phyloP scores from a whole-genome alignment of 805 yeast genomes.

The Hanseniaspora valbyensis region DNA sequence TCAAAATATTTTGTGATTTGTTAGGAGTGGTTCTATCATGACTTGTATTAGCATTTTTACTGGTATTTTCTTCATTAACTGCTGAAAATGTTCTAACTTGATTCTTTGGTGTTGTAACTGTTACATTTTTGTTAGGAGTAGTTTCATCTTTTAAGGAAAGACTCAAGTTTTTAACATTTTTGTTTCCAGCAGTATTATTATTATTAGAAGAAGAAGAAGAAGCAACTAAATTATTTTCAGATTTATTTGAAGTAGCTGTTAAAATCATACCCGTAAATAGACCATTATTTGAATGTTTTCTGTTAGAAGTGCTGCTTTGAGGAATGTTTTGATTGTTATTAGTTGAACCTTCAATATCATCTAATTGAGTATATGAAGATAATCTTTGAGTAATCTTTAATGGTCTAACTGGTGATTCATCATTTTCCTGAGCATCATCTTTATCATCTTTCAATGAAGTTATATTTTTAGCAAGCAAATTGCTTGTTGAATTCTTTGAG shows the following conservation, averaged over 20 bases:
- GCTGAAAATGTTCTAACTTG: not conserved
- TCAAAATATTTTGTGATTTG: constrained; percentile 12
- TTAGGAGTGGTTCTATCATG: not conserved
- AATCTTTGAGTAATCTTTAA: constrained; percentile 54
- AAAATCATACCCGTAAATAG: constrained; percentile 22
- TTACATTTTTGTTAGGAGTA: not conserved
- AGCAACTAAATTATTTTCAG: not conserved
- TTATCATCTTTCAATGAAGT: constrained; percentile 4
- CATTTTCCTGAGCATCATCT: constrained; percentile 16
- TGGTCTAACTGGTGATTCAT: constrained; percentile 49
- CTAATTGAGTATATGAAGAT: constrained; percentile 15
- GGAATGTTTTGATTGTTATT: not conserved
- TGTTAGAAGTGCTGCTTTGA: not conserved
- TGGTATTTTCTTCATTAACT: not conserved
- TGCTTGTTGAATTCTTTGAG: no score
- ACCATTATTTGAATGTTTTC: constrained; percentile 25
- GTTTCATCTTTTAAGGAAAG: not conserved
- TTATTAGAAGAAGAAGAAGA: no score
- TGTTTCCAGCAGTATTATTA: not conserved
- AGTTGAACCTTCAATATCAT: not conserved
- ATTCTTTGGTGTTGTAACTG: not conserved
- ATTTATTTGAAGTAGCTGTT: constrained; percentile 5
- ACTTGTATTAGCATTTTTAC: not conserved
- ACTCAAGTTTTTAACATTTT: constrained; percentile 8
- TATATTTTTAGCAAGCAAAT: not conserved